A percentile compares a stretch with the other conserved stretches of the same genome.
Evolutionary conservation across 768 basidiomycete genomes (phyloP).

Genomic region (Lactifluus subvellereus): DNA sequence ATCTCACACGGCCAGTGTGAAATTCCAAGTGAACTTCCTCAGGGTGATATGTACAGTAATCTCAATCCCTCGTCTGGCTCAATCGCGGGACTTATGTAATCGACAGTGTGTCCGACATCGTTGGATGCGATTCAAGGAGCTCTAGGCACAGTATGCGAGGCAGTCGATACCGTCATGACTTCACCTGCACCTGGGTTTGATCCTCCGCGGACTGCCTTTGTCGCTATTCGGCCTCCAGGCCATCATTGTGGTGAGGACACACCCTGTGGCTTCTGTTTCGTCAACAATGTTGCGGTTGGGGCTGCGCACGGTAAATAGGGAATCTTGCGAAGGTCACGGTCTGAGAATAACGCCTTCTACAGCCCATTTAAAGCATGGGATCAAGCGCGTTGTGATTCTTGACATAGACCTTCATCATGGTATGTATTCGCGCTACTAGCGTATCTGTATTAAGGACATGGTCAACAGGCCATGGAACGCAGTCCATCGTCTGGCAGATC

Average conservation of each 20-base stretch:
- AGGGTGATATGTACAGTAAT: constrained; percentile 82
- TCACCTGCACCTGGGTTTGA: background rate
- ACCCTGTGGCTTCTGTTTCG: constrained; percentile 91
- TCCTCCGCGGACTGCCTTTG: constrained; percentile 51
- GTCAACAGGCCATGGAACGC: constrained; percentile 81
- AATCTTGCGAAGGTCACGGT: background rate
- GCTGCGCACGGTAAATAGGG: constrained; percentile 74
- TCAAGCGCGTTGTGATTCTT: constrained; percentile 77
- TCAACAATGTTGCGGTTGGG: constrained; percentile 88
- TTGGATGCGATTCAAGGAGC: constrained; percentile 76
- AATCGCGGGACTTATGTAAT: background rate
- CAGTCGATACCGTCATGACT: constrained; percentile 62
- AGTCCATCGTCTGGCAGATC: constrained; percentile 85
- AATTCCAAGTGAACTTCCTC: constrained; percentile 65
- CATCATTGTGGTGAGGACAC: constrained; percentile 91
- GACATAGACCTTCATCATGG: constrained; percentile 94
- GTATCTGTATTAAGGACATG: background rate
- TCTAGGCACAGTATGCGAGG: constrained; percentile 79
- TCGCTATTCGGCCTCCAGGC: constrained; percentile 83
- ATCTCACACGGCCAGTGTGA: constrained; percentile 61
- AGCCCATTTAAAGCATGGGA: constrained; percentile 78
- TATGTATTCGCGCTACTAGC: constrained; percentile 27
- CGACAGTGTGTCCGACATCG: constrained; percentile 70
- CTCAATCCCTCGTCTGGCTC: constrained; percentile 10
- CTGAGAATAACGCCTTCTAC: background rate